phyloP scores from a whole-genome alignment of 163 green algal species.

The Trebouxia gelatinosa region DNA sequence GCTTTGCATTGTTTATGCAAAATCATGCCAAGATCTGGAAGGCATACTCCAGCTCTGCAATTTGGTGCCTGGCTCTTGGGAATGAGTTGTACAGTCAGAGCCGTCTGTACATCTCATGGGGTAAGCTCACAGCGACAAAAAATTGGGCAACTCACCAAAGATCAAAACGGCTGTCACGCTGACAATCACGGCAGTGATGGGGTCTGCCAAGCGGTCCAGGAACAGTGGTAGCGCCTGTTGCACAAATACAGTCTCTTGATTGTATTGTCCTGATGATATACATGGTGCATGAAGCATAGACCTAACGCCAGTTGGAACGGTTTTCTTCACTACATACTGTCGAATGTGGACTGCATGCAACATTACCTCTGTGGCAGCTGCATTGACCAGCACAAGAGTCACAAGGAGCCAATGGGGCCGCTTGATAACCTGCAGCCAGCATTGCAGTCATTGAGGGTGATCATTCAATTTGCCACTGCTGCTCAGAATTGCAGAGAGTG shows the following conservation, averaged over 20 bases:
- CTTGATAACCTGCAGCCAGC: slow-evolving; percentile 50
- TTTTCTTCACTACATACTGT: too few species aligned
- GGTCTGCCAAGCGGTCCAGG: slow-evolving; percentile 82
- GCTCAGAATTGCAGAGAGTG: neutral
- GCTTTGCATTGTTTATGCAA: too few species aligned
- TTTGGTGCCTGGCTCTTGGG: too few species aligned
- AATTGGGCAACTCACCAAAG: slow-evolving; percentile 41
- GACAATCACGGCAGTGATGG: slow-evolving; percentile 74
- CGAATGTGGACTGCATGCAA: neutral
- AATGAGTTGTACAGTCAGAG: too few species aligned
- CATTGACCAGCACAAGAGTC: slow-evolving; percentile 91
- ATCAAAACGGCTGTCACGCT: slow-evolving; percentile 61
- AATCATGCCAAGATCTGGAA: too few species aligned
- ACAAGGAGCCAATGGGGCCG: slow-evolving; percentile 84
- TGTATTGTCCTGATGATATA: neutral
- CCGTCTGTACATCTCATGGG: too few species aligned
- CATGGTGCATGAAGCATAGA: neutral
- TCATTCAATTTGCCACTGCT: neutral
- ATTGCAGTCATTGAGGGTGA: neutral
- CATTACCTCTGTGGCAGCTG: slow-evolving; percentile 69
- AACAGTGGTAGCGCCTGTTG: slow-evolving; percentile 87
- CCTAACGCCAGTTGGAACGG: too few species aligned
- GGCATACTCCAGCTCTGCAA: too few species aligned
- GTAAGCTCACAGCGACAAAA: too few species aligned
- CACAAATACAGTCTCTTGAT: slow-evolving; percentile 28